phyloP scores from a whole-genome alignment of 352 stramenopile species.

The Phytophthora fragariae region DNA sequence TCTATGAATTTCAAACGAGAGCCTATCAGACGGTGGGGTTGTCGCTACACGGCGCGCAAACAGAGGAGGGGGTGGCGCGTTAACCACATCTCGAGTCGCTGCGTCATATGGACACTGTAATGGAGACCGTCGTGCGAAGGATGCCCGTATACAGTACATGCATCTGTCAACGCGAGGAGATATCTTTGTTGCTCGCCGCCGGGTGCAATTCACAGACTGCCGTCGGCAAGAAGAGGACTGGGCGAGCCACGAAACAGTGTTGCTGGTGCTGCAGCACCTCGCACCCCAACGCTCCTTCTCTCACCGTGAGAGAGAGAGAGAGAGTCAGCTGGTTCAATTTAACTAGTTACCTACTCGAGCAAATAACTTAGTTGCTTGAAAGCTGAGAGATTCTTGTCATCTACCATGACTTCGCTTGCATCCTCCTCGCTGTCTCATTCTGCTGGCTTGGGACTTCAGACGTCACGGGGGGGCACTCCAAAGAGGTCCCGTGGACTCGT shows the following conservation, averaged over 20 bases:
- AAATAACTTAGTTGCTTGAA: too few relatives aligned
- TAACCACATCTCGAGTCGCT: slow-evolving; percentile 12
- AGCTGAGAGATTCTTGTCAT: too few relatives aligned
- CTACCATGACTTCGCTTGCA: too few relatives aligned
- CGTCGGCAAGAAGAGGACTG: background rate
- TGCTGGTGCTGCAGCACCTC: slow-evolving; percentile 3
- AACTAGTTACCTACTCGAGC: too few relatives aligned
- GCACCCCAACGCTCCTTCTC: slow-evolving; percentile 24
- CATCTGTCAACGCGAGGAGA: background rate
- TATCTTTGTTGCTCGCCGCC: background rate
- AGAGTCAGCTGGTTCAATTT: too few relatives aligned
- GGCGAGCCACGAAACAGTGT: background rate
- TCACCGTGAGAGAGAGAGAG: too few relatives aligned
- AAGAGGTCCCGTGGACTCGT: too few relatives aligned
- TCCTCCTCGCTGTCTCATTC: too few relatives aligned
- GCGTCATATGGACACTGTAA: slow-evolving; percentile 6
- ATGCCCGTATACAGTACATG: background rate
- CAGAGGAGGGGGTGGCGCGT: slow-evolving; percentile 17
- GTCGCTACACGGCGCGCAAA: slow-evolving; percentile 29
- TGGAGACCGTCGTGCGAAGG: background rate
- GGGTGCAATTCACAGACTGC: background rate
- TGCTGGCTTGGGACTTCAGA: too few relatives aligned
- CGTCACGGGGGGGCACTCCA: too few relatives aligned
- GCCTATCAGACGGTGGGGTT: slow-evolving; percentile 12
- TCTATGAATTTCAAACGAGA: background rate